Percentiles rank a stretch among this genome's conserved stretches.
Evolutionary conservation across 257 asterid species (phyloP).

Genomic region (Nicotiana attenuata): DNA sequence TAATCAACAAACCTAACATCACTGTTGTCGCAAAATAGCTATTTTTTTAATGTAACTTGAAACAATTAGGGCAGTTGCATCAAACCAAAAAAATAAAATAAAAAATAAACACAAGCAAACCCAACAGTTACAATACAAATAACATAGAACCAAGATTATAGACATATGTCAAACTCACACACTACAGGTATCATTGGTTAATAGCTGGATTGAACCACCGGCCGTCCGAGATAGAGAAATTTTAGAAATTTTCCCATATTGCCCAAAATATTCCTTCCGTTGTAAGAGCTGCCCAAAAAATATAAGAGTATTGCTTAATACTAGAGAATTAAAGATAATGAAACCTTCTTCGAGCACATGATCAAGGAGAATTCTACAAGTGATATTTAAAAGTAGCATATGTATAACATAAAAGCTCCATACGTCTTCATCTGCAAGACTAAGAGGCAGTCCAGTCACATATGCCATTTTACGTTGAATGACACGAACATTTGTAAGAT

Average conservation of each 20-base stretch:
- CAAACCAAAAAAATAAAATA: background rate
- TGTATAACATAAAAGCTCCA: slow-evolving; percentile 18
- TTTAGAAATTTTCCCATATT: slow-evolving; percentile 83
- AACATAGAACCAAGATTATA: slow-evolving; percentile 8
- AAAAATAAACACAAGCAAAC: slow-evolving; percentile 8
- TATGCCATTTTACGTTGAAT: slow-evolving; percentile 93
- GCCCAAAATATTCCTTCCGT: slow-evolving; percentile 87
- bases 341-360: background rate
- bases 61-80: background rate
- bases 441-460: slow-evolving; percentile 87
- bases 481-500: slow-evolving; percentile 80
- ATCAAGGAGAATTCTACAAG: background rate
- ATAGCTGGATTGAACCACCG: slow-evolving; percentile 88
- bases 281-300: slow-evolving; percentile 55
- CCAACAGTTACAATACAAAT: slow-evolving; percentile 2
- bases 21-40: background rate
- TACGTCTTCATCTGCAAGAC: slow-evolving; percentile 92
- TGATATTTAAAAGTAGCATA: slow-evolving; percentile 1
- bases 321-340: slow-evolving; percentile 13
- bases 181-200: slow-evolving; percentile 79
- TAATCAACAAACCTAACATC: background rate
- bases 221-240: slow-evolving; percentile 90
- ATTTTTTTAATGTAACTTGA: background rate
- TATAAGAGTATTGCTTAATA: background rate
- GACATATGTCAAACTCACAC: slow-evolving; percentile 54